phyloP scores from a whole-genome alignment of 495 filamentous ascomycete species.

The Neurospora sp. region DNA sequence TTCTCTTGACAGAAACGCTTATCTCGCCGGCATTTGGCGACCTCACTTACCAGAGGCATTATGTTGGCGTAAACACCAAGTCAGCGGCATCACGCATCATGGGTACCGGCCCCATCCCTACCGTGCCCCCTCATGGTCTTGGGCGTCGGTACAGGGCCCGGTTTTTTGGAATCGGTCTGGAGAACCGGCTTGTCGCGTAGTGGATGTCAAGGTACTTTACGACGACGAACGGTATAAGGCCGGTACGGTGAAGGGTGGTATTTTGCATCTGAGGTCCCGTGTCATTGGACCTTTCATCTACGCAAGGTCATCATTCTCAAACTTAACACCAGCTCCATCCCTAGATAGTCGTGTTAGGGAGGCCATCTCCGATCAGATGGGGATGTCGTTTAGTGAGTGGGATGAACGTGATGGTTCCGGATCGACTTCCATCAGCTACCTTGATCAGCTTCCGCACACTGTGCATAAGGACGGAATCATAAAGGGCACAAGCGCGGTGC shows the following conservation, averaged over 20 bases:
- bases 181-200: neutral
- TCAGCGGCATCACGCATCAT: neutral
- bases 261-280: neutral
- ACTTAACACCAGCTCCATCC: neutral
- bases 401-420: neutral
- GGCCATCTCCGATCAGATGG: neutral
- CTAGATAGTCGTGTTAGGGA: neutral
- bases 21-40: neutral
- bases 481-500: neutral
- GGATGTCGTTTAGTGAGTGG: neutral
- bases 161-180: neutral
- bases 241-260: neutral
- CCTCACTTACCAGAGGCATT: neutral
- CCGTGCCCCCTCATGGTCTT: neutral
- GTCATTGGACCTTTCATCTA: neutral
- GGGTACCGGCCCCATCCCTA: neutral
- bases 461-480: neutral
- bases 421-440: neutral
- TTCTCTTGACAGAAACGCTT: neutral
- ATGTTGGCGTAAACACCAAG: too few species aligned
- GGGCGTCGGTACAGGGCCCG: neutral
- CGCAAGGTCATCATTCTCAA: rapidly evolving
- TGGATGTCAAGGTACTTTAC: neutral
- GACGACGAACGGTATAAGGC: neutral
- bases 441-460: neutral